phyloP scores from a whole-genome alignment of 805 yeast genomes.

The Saccharomycopsis malanga region DNA sequence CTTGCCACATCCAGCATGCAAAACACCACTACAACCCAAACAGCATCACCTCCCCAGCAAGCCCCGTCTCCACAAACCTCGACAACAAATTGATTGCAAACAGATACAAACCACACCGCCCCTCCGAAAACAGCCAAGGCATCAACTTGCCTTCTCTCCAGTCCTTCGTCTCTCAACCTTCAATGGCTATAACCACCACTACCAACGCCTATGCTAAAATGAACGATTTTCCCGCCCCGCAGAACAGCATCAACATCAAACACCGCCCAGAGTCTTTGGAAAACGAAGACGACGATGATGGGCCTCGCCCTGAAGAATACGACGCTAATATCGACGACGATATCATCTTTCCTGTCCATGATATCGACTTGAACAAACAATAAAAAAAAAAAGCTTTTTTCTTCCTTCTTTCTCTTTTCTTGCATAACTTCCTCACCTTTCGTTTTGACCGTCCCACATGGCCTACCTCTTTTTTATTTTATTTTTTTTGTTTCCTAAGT shows the following conservation, averaged over 20 bases:
- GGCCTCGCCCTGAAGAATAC: neutral
- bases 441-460: no score
- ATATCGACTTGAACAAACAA: neutral
- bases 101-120: constrained; percentile 6
- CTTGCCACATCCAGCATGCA: neutral
- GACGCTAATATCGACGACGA: neutral
- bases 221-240: constrained; percentile 10
- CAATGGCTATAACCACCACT: constrained; percentile 29
- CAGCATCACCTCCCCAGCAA: neutral
- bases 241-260: neutral
- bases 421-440: no score
- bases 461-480: no score
- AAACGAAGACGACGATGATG: neutral
- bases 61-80: neutral
- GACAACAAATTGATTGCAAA: constrained; percentile 5
- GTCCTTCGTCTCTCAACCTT: constrained; percentile 25
- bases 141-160: constrained; percentile 13
- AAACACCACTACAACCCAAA: neutral
- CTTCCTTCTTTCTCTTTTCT: no score
- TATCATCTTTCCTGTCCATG: neutral
- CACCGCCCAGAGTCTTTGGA: neutral
- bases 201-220: constrained; percentile 28
- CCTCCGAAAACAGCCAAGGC: neutral
- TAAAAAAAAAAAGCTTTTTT: no score
- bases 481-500: no score